A percentile compares a stretch with the other conserved stretches of the same genome.
Evolutionary conservation across 805 yeast species (phyloP).

Genomic region (Pichia kluyveri): DNA sequence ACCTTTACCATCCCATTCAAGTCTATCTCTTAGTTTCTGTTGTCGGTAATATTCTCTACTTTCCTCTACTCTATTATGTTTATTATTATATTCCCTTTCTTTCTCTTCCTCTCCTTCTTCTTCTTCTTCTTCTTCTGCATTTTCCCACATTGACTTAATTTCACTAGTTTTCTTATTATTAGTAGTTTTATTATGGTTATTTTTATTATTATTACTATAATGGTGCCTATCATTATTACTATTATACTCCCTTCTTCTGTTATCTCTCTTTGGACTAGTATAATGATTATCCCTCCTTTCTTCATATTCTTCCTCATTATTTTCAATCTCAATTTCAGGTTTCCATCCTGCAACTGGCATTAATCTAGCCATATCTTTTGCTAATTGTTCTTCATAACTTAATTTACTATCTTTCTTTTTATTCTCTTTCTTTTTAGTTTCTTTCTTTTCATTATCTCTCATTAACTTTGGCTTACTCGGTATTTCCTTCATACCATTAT

Average conservation of each 20-base stretch:
- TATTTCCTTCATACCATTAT: no score
- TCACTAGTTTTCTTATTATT: no score
- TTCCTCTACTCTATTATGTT: no score
- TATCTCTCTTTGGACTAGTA: no score
- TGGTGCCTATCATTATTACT: background rate
- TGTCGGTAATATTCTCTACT: background rate
- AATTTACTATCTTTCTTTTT: background rate
- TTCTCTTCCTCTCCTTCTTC: background rate
- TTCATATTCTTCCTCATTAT: background rate
- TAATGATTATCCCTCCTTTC: no score
- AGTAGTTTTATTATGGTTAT: background rate
- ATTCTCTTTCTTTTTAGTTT: background rate
- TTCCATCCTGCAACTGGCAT: conserved; percentile 8
- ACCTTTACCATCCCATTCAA: no score
- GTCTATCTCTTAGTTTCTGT: no score
- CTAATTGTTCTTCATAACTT: background rate
- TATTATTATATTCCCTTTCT: background rate
- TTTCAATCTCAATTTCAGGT: conserved; percentile 1
- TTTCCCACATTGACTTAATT: background rate
- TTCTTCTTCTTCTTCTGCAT: background rate
- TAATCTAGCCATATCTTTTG: conserved; percentile 3
- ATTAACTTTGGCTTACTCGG: no score
- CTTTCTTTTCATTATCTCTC: background rate
- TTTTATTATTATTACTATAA: background rate
- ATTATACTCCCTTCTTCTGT: no score